Conservation (phyloP, 106 monocot genomes). For the Hemerocallis citrina region DNA sequence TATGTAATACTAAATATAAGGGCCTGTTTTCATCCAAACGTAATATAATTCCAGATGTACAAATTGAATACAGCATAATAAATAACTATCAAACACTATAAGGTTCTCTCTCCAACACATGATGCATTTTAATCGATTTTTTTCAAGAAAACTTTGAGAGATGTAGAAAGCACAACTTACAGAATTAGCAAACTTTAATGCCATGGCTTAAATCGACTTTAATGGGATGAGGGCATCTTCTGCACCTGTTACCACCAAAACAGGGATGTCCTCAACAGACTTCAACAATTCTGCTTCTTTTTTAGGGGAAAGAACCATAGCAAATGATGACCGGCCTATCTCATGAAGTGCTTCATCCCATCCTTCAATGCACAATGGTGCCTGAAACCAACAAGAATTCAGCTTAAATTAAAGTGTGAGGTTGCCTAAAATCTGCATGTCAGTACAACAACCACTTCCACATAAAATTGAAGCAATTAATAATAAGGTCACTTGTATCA, state of each 20-base stretch:
- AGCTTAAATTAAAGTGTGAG: neutral
- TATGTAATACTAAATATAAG: too few species aligned
- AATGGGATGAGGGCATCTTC: conserved; percentile 76
- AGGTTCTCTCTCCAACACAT: too few species aligned
- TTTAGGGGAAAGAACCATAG: conserved; percentile 67
- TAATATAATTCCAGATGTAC: too few species aligned
- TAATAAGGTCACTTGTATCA: too few species aligned
- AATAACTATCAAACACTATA: too few species aligned
- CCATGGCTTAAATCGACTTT: conserved; percentile 73
- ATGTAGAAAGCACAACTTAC: too few species aligned
- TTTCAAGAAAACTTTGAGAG: too few species aligned
- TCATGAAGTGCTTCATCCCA: conserved; percentile 98
- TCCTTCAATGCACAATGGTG: conserved; percentile 74
- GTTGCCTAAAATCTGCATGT: neutral
- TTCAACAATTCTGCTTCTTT: conserved; percentile 54
- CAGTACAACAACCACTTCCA: neutral
- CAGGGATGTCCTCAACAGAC: conserved; percentile 59
- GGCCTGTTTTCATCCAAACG: too few species aligned
- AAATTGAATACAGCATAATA: too few species aligned
- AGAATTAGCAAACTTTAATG: conserved; percentile 76
- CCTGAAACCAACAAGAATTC: conserved; percentile 25
- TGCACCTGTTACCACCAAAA: conserved; percentile 68
- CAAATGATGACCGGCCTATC: conserved; percentile 71
- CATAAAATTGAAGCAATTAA: too few species aligned
- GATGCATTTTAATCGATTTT: too few species aligned